These are phyloP conservation scores for Liriodendron chinense DNA, from an alignment of 164 flowering plant species.

Conservation along the genomic window DNA sequence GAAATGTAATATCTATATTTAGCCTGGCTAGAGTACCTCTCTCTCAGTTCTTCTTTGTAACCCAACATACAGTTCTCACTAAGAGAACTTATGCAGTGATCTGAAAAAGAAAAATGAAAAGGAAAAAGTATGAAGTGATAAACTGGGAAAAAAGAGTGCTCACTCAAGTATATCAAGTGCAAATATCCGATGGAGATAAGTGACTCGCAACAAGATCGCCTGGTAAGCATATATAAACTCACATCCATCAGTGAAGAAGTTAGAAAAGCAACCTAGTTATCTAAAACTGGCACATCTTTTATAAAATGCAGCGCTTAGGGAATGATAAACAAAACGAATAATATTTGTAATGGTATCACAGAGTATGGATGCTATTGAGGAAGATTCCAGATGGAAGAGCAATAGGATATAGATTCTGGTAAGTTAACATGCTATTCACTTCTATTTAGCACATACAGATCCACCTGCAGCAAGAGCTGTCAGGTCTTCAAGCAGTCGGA, in stretches of 20 bases:
- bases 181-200: slow-evolving; percentile 73
- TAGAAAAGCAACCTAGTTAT: background rate
- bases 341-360: background rate
- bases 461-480: slow-evolving; percentile 99
- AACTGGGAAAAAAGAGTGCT: slow-evolving; percentile 22
- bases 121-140: too few species aligned
- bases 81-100: too few species aligned
- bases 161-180: slow-evolving; percentile 95
- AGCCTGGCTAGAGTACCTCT: too few species aligned
- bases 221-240: slow-evolving; percentile 23
- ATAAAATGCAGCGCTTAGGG: background rate
- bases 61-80: too few species aligned
- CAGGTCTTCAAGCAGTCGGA: slow-evolving; percentile 92
- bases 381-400: background rate
- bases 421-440: slow-evolving; percentile 20
- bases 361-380: background rate
- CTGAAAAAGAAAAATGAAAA: too few species aligned
- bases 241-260: background rate
- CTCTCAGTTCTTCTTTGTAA: too few species aligned
- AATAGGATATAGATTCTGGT: background rate
- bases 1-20: too few species aligned
- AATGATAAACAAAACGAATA: background rate
- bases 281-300: background rate
- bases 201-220: slow-evolving; percentile 77
- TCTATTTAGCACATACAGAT: slow-evolving; percentile 80